Evolutionary conservation across 2,329 filamentous ascomycete species (phyloP).

Genomic region (Xylariaceae sp.): DNA sequence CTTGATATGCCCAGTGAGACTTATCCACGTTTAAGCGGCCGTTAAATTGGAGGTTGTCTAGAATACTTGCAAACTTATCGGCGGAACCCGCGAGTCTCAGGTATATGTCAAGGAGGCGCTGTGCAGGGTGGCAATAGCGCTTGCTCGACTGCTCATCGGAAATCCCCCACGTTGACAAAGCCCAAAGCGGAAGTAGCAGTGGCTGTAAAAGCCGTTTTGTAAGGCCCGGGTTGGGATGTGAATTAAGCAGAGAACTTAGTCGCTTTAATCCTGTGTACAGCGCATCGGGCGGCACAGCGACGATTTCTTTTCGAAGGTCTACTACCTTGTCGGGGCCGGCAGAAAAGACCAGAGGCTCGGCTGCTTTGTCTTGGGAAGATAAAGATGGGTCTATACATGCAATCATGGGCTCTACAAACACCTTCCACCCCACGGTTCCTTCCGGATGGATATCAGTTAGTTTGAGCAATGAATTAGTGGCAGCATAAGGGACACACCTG

Average conservation of each 20-base stretch:
- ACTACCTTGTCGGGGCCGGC: constrained; percentile 39
- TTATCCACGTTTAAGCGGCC: constrained; percentile 40
- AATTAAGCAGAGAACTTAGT: constrained; percentile 55
- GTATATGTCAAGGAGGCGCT: constrained; percentile 53
- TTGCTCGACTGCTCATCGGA: constrained; percentile 34
- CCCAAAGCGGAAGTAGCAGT: constrained; percentile 62
- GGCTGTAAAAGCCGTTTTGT: constrained; percentile 60
- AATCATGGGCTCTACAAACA: constrained; percentile 59
- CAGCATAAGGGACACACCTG: constrained; percentile 41
- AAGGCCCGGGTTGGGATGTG: constrained; percentile 65
- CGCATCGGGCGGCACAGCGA: constrained; percentile 46
- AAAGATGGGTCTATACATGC: constrained; percentile 45
- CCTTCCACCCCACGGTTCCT: constrained; percentile 60
- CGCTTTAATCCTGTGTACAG: constrained; percentile 53
- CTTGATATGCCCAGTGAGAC: constrained; percentile 52
- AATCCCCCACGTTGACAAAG: constrained; percentile 51
- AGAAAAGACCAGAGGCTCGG: constrained; percentile 23
- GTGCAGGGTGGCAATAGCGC: constrained; percentile 44
- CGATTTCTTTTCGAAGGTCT: constrained; percentile 41
- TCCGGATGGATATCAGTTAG: constrained; percentile 6
- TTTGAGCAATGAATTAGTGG: not conserved
- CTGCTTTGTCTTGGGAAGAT: constrained; percentile 26
- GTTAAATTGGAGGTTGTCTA: constrained; percentile 54
- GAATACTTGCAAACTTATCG: constrained; percentile 47
- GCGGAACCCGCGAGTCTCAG: constrained; percentile 54